Evolutionary conservation across 148 eudicot genomes (phyloP).

Genomic region (Camellia granthamiana): DNA sequence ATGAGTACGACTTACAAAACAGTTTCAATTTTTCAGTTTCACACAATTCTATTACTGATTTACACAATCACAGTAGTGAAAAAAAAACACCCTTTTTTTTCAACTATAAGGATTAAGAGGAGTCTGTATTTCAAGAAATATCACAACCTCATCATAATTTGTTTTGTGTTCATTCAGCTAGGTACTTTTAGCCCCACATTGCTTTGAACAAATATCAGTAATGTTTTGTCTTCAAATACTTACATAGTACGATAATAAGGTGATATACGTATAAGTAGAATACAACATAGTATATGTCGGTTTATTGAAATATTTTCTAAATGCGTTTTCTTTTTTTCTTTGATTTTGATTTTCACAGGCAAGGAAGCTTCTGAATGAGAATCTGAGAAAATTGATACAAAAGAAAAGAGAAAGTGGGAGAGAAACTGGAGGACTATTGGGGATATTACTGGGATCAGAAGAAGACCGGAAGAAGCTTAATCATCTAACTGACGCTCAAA

Average conservation of each 20-base stretch:
- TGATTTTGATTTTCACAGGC: constrained; percentile 36
- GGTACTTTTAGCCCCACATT: neutral
- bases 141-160: neutral
- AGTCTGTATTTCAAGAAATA: neutral
- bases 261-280: neutral
- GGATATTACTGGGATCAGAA: constrained; percentile 34
- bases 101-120: no score
- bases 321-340: neutral
- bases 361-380: constrained; percentile 59
- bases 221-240: constrained; percentile 12
- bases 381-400: constrained; percentile 43
- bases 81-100: no score
- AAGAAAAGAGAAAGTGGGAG: constrained; percentile 40
- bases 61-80: no score
- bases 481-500: constrained; percentile 47
- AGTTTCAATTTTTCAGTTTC: no score
- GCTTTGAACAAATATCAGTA: constrained; percentile 7
- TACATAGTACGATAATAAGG: constrained; percentile 23
- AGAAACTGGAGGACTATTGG: constrained; percentile 51
- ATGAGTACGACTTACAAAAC: no score
- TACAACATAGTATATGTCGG: neutral
- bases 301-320: neutral
- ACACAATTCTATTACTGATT: no score
- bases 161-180: neutral
- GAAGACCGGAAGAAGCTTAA: constrained; percentile 19